Conservation (phyloP, 139 green algal species). For the Tetradesmus obliquus region DNA sequence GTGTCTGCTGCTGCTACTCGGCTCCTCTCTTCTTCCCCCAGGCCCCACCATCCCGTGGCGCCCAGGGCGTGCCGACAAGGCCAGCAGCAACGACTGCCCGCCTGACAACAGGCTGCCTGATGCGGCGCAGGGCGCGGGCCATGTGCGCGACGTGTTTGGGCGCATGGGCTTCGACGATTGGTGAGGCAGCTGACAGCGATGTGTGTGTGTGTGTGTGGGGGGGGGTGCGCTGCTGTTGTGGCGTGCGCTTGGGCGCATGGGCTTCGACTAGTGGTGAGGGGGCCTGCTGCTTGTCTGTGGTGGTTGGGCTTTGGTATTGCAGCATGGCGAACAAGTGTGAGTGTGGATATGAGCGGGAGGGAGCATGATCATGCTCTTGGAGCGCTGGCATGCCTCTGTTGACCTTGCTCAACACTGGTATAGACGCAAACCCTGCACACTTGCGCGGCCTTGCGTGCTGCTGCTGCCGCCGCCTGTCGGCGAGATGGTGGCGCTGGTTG, state of each 20-base stretch:
- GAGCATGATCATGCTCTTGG: no score
- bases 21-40: constrained; percentile 17
- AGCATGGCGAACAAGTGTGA: no score
- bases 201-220: no score
- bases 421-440: no score
- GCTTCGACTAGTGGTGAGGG: not conserved
- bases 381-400: no score
- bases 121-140: constrained; percentile 68
- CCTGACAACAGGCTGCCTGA: constrained; percentile 89
- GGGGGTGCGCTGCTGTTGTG: not conserved
- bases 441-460: no score
- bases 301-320: not conserved
- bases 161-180: constrained; percentile 86
- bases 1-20: not conserved
- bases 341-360: no score
- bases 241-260: not conserved
- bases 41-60: constrained; percentile 84
- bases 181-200: not conserved
- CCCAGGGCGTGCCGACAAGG: constrained; percentile 77
- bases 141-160: constrained; percentile 91
- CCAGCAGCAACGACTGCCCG: constrained; percentile 54
- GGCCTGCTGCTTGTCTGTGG: not conserved
- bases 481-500: constrained; percentile 91
- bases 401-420: no score
- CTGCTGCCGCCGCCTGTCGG: constrained; percentile 21